A percentile compares a stretch with the other conserved stretches of the same genome.
These are phyloP conservation scores for Bruguiera sexangula DNA, from an alignment of 345 rosid species.

Conservation along the genomic window DNA sequence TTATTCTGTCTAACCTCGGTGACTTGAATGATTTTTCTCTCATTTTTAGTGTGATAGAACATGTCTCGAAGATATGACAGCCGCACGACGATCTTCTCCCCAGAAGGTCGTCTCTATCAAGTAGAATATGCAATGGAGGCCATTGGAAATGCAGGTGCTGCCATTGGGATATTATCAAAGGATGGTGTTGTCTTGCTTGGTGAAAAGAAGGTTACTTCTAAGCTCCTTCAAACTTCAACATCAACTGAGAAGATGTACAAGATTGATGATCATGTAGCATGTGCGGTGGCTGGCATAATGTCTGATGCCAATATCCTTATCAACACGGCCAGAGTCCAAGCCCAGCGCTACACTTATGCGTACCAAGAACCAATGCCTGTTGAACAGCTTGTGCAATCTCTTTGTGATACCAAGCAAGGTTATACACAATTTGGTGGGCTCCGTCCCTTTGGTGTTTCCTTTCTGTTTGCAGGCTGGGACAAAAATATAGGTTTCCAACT, in stretches of 20 bases:
- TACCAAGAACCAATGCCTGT: constrained; percentile 98
- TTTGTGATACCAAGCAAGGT: constrained; percentile 94
- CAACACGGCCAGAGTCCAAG: constrained; percentile 91
- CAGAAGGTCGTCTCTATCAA: constrained; percentile 98
- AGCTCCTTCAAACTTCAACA: constrained; percentile 87
- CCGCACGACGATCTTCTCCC: constrained; percentile 97
- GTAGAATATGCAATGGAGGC: constrained; percentile 99
- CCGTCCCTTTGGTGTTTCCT: constrained; percentile 92
- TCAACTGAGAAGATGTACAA: constrained; percentile 96
- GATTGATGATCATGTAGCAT: constrained; percentile 93
- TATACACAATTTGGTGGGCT: constrained; percentile 97
- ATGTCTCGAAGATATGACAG: constrained; percentile 99
- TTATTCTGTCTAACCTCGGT: too few species aligned
- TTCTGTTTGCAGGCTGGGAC: constrained; percentile 96
- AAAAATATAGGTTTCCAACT: constrained; percentile 87
- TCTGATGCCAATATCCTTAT: constrained; percentile 96
- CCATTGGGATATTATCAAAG: constrained; percentile 80
- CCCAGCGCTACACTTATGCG: constrained; percentile 80
- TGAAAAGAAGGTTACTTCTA: constrained; percentile 97
- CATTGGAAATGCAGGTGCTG: constrained; percentile 94
- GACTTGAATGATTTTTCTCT: not conserved
- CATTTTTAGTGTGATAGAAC: constrained; percentile 6
- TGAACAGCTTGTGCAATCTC: constrained; percentile 93
- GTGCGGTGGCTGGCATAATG: constrained; percentile 98
- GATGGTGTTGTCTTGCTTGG: constrained; percentile 92